phyloP scores from a whole-genome alignment of 768 basidiomycete species.

The Ramaria rubella region DNA sequence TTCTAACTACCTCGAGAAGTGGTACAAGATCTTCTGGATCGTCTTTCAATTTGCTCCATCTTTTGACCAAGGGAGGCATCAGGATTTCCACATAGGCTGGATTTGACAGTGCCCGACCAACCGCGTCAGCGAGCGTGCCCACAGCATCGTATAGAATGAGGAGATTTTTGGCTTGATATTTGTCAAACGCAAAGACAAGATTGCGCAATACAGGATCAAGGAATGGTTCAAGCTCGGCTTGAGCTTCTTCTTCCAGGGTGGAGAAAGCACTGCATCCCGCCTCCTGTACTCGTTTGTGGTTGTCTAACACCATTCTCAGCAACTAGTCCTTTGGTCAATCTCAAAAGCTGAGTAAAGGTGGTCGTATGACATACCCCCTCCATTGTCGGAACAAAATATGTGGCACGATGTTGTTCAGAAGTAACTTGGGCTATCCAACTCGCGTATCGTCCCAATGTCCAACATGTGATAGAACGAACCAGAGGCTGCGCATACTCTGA shows the following conservation, averaged over 20 bases:
- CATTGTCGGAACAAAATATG: slow-evolving; percentile 95
- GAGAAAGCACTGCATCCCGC: slow-evolving; percentile 99
- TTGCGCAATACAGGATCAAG: slow-evolving; percentile 93
- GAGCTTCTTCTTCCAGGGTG: slow-evolving; percentile 97
- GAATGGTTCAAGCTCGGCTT: slow-evolving; percentile 81
- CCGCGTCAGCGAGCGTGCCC: slow-evolving; percentile 94
- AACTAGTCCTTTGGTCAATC: slow-evolving; percentile 45
- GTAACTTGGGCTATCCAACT: slow-evolving; percentile 90
- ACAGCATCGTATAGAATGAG: slow-evolving; percentile 98
- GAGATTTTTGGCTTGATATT: slow-evolving; percentile 99
- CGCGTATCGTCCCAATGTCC: slow-evolving; percentile 98
- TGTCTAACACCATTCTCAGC: slow-evolving; percentile 93
- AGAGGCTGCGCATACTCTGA: slow-evolving; percentile 57
- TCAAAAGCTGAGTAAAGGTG: background rate
- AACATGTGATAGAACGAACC: slow-evolving; percentile 96
- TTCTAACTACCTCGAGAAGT: slow-evolving; percentile 69
- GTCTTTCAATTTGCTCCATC: slow-evolving; percentile 88
- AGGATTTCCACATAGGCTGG: slow-evolving; percentile 86
- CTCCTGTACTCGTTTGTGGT: slow-evolving; percentile 98
- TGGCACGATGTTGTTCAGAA: slow-evolving; percentile 81
- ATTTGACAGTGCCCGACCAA: slow-evolving; percentile 82
- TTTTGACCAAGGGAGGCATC: slow-evolving; percentile 88
- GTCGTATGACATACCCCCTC: slow-evolving; percentile 70
- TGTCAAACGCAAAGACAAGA: slow-evolving; percentile 91
- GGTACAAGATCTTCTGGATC: slow-evolving; percentile 92